Base-by-base conservation (phyloP, 257 asterid species). In the Capsicum chinense region DNA sequence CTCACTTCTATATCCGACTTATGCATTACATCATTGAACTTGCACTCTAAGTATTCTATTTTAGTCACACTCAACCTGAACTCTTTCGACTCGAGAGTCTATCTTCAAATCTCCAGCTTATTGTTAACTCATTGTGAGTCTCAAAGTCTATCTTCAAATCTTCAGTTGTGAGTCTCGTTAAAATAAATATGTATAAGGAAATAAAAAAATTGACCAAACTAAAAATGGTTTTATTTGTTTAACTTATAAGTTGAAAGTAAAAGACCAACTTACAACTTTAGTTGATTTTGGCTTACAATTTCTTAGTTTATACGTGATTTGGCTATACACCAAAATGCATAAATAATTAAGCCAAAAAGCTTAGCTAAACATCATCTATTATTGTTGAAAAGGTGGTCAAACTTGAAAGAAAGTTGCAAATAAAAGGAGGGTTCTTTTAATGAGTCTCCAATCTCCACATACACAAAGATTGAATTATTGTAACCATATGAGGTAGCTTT, bases 381-480 rank as follows among this genome's bases (percentile, higher is more conserved):
- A 54, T 76, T 37, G 8, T 16, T 52, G 81, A 54, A 78, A 78
- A 78, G 64, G 12, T 78, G 82, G 82, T 78, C 82, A 78, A 78
- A 78, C 66, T 78, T 54, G 33, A 15, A 33, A 54, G 33, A 78
- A 78, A 54, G 64, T 21, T 26, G 50, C 2, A 14, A 12, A 7
- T 13, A 74, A 74, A 73, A 74, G 14, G 50, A 13, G 15, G 50
- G 50, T 33, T 37, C 66, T 54, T 78, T 78, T 54, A 21, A 14
- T 26, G 50, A 78, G 1, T 78, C 5, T 78, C 82, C 82, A 78
- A 9, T 78, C 33, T 78, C 82, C 82, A 54, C 82, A 78, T 54
- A 78, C 15, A 33, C 16, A 78, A 78, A 78, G 82, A 78, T 78
- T 54, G 82, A 54, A 78, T 78, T 78, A 78, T 78, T 54, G 82